Base-by-base conservation (phyloP, 2,329 filamentous ascomycete genomes). In the Onygena corvina region DNA sequence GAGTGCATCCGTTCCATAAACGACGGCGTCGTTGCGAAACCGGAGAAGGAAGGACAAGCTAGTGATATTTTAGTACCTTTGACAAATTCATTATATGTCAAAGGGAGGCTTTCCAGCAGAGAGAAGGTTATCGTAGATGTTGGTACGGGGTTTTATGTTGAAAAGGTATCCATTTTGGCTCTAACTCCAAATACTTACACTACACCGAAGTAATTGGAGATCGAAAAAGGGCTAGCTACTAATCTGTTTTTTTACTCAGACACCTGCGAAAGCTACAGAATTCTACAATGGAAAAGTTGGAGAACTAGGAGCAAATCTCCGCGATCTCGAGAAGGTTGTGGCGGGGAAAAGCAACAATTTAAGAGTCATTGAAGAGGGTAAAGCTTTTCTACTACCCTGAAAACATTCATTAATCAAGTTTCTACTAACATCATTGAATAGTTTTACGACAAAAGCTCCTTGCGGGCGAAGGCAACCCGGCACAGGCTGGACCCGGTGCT, bases 31-130 rank as follows among this genome's bases (percentile, higher is more conserved):
- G 23, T 60, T 61, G 14, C 58, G 62, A 58, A 63, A 61, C 8
- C 63, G 58, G 44, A 47, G 46, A n/a, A 56, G 58, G 58, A 57
- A 4, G 61, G 45, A 12, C 27, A 30, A 18, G 25, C 12, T n/a
- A 54, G 65, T 44, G 64, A 67, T 47, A 83, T 96, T 44, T 77
- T 98, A 16, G 87, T 98, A n/a, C 92, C 93, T 0, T 70, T 98
- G 54, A 98, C 92, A 9, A 92, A 86, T 59, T 95, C 89, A 0
- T 76, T 98, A 25, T 98, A 98, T 67, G 90, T 98, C 12, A 84
- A 84, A 21, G 93, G 90, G 27, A 81, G 77, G 33, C 73, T 96
- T 34, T 76, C 84, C 40, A 79, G 83, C 65, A 76, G 82, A 1
- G 77, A 86, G 50, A 81, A 80, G 53, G 87, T 94, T 4, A 74